phyloP scores from a whole-genome alignment of 495 filamentous ascomycete species.

The Xylaria sp. region DNA sequence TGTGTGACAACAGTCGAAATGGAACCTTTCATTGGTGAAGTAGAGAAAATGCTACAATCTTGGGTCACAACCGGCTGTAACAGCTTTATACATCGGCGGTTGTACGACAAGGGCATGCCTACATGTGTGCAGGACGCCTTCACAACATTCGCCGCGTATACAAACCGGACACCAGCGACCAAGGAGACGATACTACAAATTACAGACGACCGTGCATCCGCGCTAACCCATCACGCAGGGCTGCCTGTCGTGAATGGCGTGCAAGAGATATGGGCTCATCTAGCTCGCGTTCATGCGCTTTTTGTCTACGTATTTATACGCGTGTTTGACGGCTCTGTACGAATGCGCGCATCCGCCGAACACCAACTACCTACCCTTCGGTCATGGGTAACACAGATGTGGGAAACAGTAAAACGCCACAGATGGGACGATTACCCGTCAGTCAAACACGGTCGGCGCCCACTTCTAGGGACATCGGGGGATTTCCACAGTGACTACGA shows the following conservation, averaged over 20 bases:
- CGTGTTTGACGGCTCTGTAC: conserved; percentile 37
- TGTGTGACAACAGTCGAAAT: conserved; percentile 27
- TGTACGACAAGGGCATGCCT: conserved; percentile 43
- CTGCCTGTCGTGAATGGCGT: conserved; percentile 2
- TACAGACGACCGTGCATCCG: conserved; percentile 31
- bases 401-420: conserved; percentile 37
- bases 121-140: conserved; percentile 41
- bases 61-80: conserved; percentile 39
- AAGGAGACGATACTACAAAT: conserved; percentile 37
- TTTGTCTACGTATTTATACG: conserved; percentile 49
- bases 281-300: conserved; percentile 47
- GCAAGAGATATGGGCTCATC: conserved; percentile 37
- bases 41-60: conserved; percentile 34
- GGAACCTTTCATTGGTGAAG: conserved; percentile 35
- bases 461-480: neutral
- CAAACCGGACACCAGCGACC: conserved; percentile 29
- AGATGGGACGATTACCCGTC: conserved; percentile 31
- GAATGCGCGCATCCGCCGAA: conserved; percentile 29
- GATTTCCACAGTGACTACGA: conserved; percentile 36
- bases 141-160: conserved; percentile 38
- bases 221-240: neutral
- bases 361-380: conserved; percentile 20
- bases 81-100: conserved; percentile 49
- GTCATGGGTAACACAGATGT: conserved; percentile 20
- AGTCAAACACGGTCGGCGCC: neutral